Evolutionary conservation across 352 stramenopile species (phyloP), one percentile per base, ranked within the genome.

Genomic region (Pythium scleroteichum): DNA sequence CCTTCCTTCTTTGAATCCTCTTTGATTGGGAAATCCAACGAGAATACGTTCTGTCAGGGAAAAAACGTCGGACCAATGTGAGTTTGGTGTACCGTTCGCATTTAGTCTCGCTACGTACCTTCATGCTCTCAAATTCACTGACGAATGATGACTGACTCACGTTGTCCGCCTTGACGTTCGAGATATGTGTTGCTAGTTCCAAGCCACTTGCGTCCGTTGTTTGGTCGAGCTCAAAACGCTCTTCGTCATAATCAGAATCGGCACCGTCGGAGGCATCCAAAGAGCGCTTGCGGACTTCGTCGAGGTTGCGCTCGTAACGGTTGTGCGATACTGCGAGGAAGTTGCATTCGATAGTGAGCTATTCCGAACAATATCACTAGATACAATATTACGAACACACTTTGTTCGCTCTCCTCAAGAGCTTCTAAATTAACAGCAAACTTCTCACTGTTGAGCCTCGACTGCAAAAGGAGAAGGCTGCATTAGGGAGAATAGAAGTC

Each of bases 391-490:
- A 55, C 22, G 12, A 32, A 12, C 45, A 1, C 39, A 88, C 82
- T 59, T 16, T 69, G 49, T 35, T 79, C 71, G 46, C 60, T 85
- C 22, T 78, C 71, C 6, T 78, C 71, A 2, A 92, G 62, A 17
- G 77, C 82, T 27, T 85, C 72, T 12, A 74, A 60, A 39, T 92
- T 87, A 23, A 92, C 72, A 16, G 68, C 73, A 70, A 92, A 90
- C 17, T 87, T 89, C 16, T 89, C 82, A 52, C 80, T 92, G 29
- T 89, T 85, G 27, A 85, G 64, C 58, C 80, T 90, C 2, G 82
- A 88, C 79, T 89, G 49, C n/a, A 39, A 52, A 5, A 35, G 29
- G n/a, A 35, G 22, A 29, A 3, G 4, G 7, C 14, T n/a, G 12
- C 16, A 52, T 6, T n/a, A 52, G 10, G 5, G 20, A 5, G 26